Base-by-base conservation (phyloP, 495 filamentous ascomycete species). In the Penicillium fimorum region DNA sequence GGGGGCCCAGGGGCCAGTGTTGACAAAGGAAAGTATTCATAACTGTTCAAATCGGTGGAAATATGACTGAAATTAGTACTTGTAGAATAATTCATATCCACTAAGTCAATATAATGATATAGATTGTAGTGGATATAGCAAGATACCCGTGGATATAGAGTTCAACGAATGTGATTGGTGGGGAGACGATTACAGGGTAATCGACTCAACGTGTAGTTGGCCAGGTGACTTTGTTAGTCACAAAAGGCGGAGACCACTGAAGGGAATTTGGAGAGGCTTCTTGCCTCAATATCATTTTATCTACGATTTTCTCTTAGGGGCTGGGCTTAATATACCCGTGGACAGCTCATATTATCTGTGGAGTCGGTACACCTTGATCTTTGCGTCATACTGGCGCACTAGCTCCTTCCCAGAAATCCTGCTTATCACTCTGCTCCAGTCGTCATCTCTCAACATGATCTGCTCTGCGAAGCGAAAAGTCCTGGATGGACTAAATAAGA, bases 401-500 rank as follows among this genome's bases (percentile, higher is more conserved):
- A 6, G 35, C 15, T 51, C 53, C 55, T 59, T 58, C 58, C 66
- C 66, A 62, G 61, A 59, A 65, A 44, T 55, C 59, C 58, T 57
- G 55, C 66, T 64, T 62, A 60, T 58, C 59, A 37, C 47, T 41
- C n/a, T 40, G 22, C 29, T 44, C 46, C 58, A 53, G 37, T 29
- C 50, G 40, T 12, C 56, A 37, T 29, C 47, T 56, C 60, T 53
- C 64, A 68, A 53, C 41, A 80, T 81, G 79, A 72, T 81, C 55
- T 70, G 70, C 47, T 60, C 68, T 38, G 56, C 77, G 40, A 81
- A 85, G 57, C 82, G 83, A 45, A 84, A 82, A 59, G 76, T 88
- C 56, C 69, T 86, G 56, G 82, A 87, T 67, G 78, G 82, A 49
- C 74, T 92, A 57, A 92, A 93, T 66, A 82, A 78, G 66, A 85